These are phyloP conservation scores for Fusarium bulbicola DNA, from an alignment of 2,329 filamentous ascomycete species.

Conservation along the genomic window DNA sequence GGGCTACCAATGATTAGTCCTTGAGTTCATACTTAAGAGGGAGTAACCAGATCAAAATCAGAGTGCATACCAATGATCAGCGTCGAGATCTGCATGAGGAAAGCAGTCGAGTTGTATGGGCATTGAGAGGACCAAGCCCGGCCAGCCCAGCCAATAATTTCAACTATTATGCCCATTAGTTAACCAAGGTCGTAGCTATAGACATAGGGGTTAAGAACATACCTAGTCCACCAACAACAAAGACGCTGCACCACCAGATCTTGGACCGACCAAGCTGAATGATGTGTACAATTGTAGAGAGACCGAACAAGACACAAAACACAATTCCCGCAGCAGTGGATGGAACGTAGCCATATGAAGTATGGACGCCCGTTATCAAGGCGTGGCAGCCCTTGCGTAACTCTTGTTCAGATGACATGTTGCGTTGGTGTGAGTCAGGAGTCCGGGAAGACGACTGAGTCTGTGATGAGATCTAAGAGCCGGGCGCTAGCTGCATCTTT, in stretches of 20 bases:
- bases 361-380: background rate
- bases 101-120: background rate
- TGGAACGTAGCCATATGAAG: background rate
- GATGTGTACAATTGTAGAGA: background rate
- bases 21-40: accelerated
- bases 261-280: background rate
- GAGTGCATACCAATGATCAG: background rate
- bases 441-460: accelerated
- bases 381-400: background rate
- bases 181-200: accelerated
- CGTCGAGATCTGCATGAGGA: background rate
- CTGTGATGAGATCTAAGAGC: no score
- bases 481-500: background rate
- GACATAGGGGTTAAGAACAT: background rate
- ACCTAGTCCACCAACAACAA: background rate
- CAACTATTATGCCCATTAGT: background rate
- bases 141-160: background rate
- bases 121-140: background rate
- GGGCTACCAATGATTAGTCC: background rate
- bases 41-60: no score
- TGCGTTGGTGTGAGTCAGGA: background rate
- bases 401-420: background rate
- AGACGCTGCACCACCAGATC: background rate
- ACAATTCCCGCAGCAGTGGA: background rate
- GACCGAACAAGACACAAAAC: background rate